Base-by-base conservation (phyloP, 148 eudicot genomes). In the Rhododendron ferrugineum region DNA sequence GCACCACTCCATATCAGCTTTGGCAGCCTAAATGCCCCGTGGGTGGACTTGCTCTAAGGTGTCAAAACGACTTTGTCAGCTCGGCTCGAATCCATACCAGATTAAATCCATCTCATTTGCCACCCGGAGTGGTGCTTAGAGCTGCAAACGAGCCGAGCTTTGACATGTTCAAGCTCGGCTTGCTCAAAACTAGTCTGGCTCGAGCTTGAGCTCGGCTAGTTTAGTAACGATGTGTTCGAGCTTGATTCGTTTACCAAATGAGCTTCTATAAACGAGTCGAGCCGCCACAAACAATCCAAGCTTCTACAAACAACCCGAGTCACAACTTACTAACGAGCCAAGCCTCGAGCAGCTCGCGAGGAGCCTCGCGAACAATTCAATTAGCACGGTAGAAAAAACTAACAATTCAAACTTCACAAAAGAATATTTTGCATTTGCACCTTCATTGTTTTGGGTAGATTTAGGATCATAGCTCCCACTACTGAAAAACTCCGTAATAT, bases 381-480 rank as follows among this genome's bases (percentile, higher is more conserved):
- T 70, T 13, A 10, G 75, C 18, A 70, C 16, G 8, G 8, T 13
- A 70, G 73, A 79, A 3, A 40, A 79, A 15, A 50, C 34, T 16
- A 79, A 36, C 18, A 79, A 49, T 26, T 6, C 3, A 23, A 46
- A 28, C 10, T n/a, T n/a, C 28, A 78, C 28, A 78, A 44, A 10
- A 78, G 40, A 28, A 14, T 70, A 58, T 56, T 54, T 54, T 4
- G 64, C 64, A 79, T 47, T 32, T 14, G 46, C 86, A 94, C 98
- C 98, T 89, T 92, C 88, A 52, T 93, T 42, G 44, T 82, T 89
- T 52, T 81, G 78, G 11, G 84, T 88, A 74, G 87, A 88, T 34
- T 83, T 87, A 81, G 95, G 92, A 47, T 93, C 93, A 90, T 95
- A 96, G 40, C 72, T 81, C 56, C 86, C 91, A 78, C 92, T 91